Base-by-base conservation (phyloP, 2,329 filamentous ascomycete genomes). In the Fusarium sp. region DNA sequence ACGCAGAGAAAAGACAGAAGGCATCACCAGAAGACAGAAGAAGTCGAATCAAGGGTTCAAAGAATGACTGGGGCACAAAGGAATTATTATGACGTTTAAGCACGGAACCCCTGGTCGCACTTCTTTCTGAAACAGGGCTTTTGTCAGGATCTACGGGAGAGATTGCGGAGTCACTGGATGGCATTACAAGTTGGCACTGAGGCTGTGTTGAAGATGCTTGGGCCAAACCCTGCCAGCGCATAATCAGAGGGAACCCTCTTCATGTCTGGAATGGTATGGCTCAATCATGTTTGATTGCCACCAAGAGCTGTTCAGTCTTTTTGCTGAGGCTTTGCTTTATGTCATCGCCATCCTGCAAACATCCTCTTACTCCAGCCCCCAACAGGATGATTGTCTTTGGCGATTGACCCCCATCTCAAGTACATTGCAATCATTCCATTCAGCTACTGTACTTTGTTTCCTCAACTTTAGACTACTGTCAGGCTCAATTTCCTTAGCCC, bases 31-130 rank as follows among this genome's bases (percentile, higher is more conserved):
- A 53, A 59, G 49, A 44, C 46, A 34, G 41, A 51, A 9, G 42
- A 49, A 55, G 31, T 30, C 31, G 31, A 34, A 50, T 36, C 41
- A 50, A 59, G 58, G 60, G 45, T 69, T 52, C 52, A 67, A 45
- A 57, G 54, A 57, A 42, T 52, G 60, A 67, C 53, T 56, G 51
- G 62, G 65, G 42, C 57, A 44, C 38, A 50, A 61, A 37, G 50
- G 49, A 40, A 65, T 57, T 65, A 56, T 59, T 74, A 74, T 74
- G 72, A 74, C 72, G 72, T 74, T 74, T 69, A 74, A 72, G 72
- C 72, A 72, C 72, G 72, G 62, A 51, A 70, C 70, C 71, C 71
- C 72, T 72, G 70, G 58, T 51, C 57, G 45, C 58, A 23, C 44
- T 51, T 46, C 26, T 30, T 66, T 62, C 58, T 73, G 72, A 74